phyloP scores from a whole-genome alignment of 768 basidiomycete genomes.

The Russula compacta region DNA sequence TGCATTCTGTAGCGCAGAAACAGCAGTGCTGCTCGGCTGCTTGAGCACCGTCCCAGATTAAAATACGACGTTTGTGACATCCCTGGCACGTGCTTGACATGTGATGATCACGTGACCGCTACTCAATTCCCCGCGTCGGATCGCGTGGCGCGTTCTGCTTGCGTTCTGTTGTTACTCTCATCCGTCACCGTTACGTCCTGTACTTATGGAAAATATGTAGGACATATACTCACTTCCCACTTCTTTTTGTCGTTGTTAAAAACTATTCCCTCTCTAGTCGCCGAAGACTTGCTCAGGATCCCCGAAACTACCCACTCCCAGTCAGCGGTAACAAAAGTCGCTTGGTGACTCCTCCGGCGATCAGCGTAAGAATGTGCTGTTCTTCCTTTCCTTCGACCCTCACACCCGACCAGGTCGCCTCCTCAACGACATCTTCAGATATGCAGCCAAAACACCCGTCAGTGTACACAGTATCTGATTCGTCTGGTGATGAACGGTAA shows the following conservation, averaged over 20 bases:
- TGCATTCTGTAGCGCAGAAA: too few relatives aligned
- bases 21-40: too few relatives aligned
- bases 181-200: not conserved
- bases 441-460: not conserved
- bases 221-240: not conserved
- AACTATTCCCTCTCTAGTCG: not conserved
- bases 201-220: constrained; percentile 11
- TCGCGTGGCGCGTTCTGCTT: not conserved
- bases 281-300: constrained; percentile 14
- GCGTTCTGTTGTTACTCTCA: too few relatives aligned
- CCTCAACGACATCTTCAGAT: constrained; percentile 8
- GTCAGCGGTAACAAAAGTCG: not conserved
- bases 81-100: not conserved
- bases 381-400: not conserved
- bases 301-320: not conserved
- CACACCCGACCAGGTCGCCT: not conserved
- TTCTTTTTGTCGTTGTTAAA: not conserved
- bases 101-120: not conserved
- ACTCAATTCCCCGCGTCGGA: not conserved
- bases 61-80: not conserved
- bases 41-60: too few relatives aligned
- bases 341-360: not conserved
- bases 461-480: constrained; percentile 6
- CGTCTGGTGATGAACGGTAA: constrained; percentile 22
- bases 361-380: not conserved